Conservation (phyloP, 495 filamentous ascomycete species). For the Hypoxylon fuscum region DNA sequence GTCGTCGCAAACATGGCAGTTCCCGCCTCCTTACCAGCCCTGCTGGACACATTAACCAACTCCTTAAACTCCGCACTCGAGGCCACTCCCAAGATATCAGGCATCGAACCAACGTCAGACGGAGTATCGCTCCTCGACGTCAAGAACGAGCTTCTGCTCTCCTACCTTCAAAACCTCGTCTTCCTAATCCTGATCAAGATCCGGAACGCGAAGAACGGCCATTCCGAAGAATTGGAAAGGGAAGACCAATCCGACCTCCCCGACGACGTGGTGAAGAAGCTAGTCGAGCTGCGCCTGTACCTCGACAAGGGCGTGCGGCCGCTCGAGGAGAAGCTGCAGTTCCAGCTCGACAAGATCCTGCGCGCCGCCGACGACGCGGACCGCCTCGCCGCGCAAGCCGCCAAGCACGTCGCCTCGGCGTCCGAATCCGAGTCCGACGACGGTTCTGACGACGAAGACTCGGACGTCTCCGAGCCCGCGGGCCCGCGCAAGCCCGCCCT, state of each 20-base stretch:
- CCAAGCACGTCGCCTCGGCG: constrained; percentile 43
- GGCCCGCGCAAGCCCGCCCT: constrained; percentile 55
- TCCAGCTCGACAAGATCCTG: constrained; percentile 90
- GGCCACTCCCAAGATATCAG: constrained; percentile 65
- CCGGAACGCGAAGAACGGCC: constrained; percentile 60
- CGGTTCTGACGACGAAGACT: constrained; percentile 43
- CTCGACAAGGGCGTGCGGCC: constrained; percentile 90
- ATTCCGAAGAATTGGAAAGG: constrained; percentile 34
- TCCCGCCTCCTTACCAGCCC: constrained; percentile 58
- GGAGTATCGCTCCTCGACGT: constrained; percentile 94
- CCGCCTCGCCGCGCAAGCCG: constrained; percentile 44
- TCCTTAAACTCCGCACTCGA: constrained; percentile 69
- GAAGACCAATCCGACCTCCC: constrained; percentile 18
- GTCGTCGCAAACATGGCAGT: constrained; percentile 53
- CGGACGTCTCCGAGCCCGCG: constrained; percentile 45
- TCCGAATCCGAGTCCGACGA: constrained; percentile 55
- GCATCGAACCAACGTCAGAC: constrained; percentile 72
- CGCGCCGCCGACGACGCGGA: constrained; percentile 83
- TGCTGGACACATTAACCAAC: constrained; percentile 70
- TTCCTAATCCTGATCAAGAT: constrained; percentile 88
- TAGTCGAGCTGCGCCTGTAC: constrained; percentile 86
- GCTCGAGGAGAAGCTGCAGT: constrained; percentile 84
- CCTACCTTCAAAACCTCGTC: constrained; percentile 93
- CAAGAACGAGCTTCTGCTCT: constrained; percentile 94
- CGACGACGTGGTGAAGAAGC: constrained; percentile 74